Base-by-base conservation (phyloP, 768 basidiomycete genomes). In the Leucocoprinus leucothites region DNA sequence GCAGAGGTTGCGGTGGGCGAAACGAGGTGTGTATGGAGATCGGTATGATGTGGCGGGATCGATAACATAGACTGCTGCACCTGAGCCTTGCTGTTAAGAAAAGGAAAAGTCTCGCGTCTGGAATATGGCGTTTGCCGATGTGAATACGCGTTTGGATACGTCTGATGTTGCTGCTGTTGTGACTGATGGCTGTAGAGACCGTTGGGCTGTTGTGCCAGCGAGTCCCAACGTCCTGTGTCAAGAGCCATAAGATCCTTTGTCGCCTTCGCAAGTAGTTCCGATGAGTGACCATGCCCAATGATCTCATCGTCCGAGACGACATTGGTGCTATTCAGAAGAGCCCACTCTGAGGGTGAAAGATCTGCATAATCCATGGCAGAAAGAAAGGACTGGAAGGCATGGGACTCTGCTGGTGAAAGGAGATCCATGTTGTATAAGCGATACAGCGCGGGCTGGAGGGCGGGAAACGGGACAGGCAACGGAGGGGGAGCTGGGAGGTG, bases 241-340 rank as follows among this genome's bases (percentile, higher is more conserved):
- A 91, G 75, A 3, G 87, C 76, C 84, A 93, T 90, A 42, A 93
- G 81, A 67, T 91, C 88, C 68, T 88, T 90, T 0, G 90, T 92
- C 0, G 89, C 89, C 69, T 86, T 87, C 51, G 86, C 72, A 51
- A 93, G 78, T 1, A 84, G 84, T 51, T 87, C 84, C 55, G 74
- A 82, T 57, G 81, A 82, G 53, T 72, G 80, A 50, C 78, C 68
- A 9, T 70, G 65, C 14, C 62, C 56, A 19, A 77, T 73, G 61
- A 81, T 69, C 57, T 81, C 77, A 48, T 81, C 75, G 44, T 74
- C 46, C 16, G 40, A 38, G 66, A 46, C 28, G 38, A 53, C 25
- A 36, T 55, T 51, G 59, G 71, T 58, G 63, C 72, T 53, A 61
- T 73, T 73, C 58, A 74, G 40, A 41, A 52, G 64, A 48, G 69